Evolutionary conservation across 1,284 basidiomycete species (phyloP).

Genomic region (Chalciporus piperatoides): DNA sequence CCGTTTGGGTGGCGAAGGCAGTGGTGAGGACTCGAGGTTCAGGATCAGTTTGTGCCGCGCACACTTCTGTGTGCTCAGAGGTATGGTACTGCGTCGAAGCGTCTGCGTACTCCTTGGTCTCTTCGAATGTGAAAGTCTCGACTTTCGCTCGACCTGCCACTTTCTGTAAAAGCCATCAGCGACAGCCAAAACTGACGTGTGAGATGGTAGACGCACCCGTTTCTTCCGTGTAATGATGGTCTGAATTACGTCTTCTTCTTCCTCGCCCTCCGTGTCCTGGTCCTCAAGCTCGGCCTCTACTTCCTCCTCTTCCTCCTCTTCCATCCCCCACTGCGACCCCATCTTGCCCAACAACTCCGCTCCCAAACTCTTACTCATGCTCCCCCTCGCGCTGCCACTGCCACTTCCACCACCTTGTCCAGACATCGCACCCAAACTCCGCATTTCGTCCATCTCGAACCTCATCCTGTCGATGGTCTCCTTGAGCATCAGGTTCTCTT

Average conservation of each 20-base stretch:
- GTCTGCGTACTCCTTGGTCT: slow-evolving; percentile 68
- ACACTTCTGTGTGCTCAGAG: slow-evolving; percentile 42
- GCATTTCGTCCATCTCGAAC: slow-evolving; percentile 87
- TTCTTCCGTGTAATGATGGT: slow-evolving; percentile 79
- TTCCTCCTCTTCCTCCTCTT: slow-evolving; percentile 36
- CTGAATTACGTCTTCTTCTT: slow-evolving; percentile 70
- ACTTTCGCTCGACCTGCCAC: slow-evolving; percentile 55
- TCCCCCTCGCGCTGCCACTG: slow-evolving; percentile 47
- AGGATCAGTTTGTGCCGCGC: slow-evolving; percentile 38
- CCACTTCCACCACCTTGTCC: slow-evolving; percentile 41
- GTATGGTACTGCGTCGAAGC: slow-evolving; percentile 63
- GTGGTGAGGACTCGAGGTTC: slow-evolving; percentile 24
- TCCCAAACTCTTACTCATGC: slow-evolving; percentile 74
- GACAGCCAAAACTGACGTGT: background rate
- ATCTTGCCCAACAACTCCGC: slow-evolving; percentile 72
- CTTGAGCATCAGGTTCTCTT: slow-evolving; percentile 85
- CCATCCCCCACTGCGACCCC: slow-evolving; percentile 41
- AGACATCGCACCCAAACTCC: slow-evolving; percentile 42
- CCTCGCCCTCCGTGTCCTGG: slow-evolving; percentile 54
- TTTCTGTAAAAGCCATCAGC: slow-evolving; percentile 45
- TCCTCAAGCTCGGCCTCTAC: slow-evolving; percentile 43
- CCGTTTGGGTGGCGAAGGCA: slow-evolving; percentile 32
- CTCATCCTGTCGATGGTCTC: slow-evolving; percentile 91
- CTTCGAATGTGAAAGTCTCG: slow-evolving; percentile 55
- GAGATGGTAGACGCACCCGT: slow-evolving; percentile 45